Evolutionary conservation across 805 yeast genomes (phyloP).

Genomic region (Cyberlindnera nakhonratchasimensis): DNA sequence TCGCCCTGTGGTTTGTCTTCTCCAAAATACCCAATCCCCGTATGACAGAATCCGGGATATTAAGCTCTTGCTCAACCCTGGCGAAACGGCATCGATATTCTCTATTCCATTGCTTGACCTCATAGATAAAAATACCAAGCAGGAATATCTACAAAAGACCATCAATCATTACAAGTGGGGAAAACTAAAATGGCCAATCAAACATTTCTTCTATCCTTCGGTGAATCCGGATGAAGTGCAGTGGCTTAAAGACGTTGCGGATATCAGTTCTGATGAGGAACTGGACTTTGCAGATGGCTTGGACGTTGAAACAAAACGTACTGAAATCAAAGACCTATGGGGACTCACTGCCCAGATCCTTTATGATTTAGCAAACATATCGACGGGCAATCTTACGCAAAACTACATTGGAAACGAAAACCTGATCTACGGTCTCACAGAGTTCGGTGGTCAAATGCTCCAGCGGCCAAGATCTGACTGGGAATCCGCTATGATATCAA

Average conservation of each 20-base stretch:
- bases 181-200: constrained; percentile 61
- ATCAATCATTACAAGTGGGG: constrained; percentile 57
- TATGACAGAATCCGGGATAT: constrained; percentile 30
- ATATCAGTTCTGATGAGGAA: constrained; percentile 57
- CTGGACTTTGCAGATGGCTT: constrained; percentile 22
- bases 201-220: constrained; percentile 60
- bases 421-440: constrained; percentile 52
- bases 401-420: constrained; percentile 60
- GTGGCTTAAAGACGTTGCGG: constrained; percentile 62
- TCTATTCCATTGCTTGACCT: constrained; percentile 68
- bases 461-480: constrained; percentile 44
- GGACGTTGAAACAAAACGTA: constrained; percentile 32
- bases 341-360: constrained; percentile 77
- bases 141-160: constrained; percentile 33
- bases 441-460: constrained; percentile 53
- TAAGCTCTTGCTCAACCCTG: constrained; percentile 60
- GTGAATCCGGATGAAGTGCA: constrained; percentile 49
- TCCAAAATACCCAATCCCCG: constrained; percentile 34
- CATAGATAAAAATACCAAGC: constrained; percentile 26
- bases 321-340: constrained; percentile 68
- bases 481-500: constrained; percentile 51
- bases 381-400: constrained; percentile 33
- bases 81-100: constrained; percentile 69
- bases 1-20: constrained; percentile 70
- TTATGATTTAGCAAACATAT: constrained; percentile 62